Evolutionary conservation across 345 rosid genomes (phyloP).

Genomic region (Cardamine resedifolia): DNA sequence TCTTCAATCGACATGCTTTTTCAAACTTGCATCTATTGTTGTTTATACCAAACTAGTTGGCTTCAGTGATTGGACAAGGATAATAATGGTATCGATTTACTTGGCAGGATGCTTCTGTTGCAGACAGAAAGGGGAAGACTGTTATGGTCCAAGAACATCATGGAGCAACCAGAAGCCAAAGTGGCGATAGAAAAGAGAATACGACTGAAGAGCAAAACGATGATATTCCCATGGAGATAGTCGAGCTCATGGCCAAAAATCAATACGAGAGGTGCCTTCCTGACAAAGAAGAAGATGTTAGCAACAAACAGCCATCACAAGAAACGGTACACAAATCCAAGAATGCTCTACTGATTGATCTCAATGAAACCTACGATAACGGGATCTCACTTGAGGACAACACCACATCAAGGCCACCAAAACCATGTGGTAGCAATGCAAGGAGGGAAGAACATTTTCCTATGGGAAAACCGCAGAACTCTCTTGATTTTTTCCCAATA

Average conservation of each 20-base stretch:
- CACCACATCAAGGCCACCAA: slow-evolving; percentile 43
- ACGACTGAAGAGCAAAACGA: slow-evolving; percentile 61
- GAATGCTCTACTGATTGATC: slow-evolving; percentile 46
- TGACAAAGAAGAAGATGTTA: slow-evolving; percentile 49
- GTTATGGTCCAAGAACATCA: slow-evolving; percentile 39
- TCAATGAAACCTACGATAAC: slow-evolving; percentile 44
- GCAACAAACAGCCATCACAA: slow-evolving; percentile 41
- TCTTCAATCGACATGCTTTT: neutral
- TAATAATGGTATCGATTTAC: slow-evolving; percentile 18
- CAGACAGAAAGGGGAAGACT: slow-evolving; percentile 47
- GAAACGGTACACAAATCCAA: slow-evolving; percentile 35
- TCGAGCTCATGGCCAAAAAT: slow-evolving; percentile 88
- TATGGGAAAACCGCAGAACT: slow-evolving; percentile 37
- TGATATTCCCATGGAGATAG: slow-evolving; percentile 95
- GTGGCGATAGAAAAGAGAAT: slow-evolving; percentile 44
- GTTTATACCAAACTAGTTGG: slow-evolving; percentile 15
- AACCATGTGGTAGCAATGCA: slow-evolving; percentile 42
- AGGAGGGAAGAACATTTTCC: slow-evolving; percentile 41
- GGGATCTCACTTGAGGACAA: slow-evolving; percentile 47
- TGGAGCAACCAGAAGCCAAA: slow-evolving; percentile 39
- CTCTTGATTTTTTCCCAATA: slow-evolving; percentile 47
- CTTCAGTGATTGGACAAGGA: neutral
- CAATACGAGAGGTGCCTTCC: slow-evolving; percentile 87
- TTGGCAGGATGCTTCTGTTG: slow-evolving; percentile 57
- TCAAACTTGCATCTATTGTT: slow-evolving; percentile 3